These are phyloP conservation scores for Chalciporus piperatus DNA, from an alignment of 768 basidiomycete species.

Conservation along the genomic window DNA sequence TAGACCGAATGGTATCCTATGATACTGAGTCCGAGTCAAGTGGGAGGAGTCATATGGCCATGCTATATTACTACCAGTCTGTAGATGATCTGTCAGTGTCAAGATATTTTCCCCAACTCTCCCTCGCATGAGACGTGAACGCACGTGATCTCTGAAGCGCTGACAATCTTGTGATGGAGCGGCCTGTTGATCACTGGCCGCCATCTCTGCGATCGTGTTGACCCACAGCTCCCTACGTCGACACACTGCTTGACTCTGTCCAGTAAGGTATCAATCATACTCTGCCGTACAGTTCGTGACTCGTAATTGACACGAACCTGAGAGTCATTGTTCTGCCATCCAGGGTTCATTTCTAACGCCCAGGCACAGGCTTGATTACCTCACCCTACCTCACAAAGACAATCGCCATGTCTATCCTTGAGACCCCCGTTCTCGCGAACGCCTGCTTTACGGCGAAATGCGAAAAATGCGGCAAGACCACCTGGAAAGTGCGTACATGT, in stretches of 20 bases:
- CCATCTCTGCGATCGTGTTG: too few relatives aligned
- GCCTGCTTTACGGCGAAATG: constrained; percentile 59
- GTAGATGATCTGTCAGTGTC: too few relatives aligned
- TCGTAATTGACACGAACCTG: background rate
- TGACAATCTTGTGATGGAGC: too few relatives aligned
- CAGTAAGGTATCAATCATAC: constrained; percentile 10
- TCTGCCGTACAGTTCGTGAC: constrained; percentile 3
- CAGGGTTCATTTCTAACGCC: constrained; percentile 12
- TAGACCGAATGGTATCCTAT: background rate
- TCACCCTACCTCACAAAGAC: constrained; percentile 28
- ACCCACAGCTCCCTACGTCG: too few relatives aligned
- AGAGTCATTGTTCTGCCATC: constrained; percentile 19
- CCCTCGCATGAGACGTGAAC: too few relatives aligned
- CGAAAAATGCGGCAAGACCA: constrained; percentile 61
- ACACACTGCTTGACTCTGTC: background rate
- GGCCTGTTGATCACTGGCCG: too few relatives aligned
- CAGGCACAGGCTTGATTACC: constrained; percentile 31
- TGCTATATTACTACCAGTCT: background rate
- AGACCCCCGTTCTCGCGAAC: constrained; percentile 41
- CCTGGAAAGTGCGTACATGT: constrained; percentile 58
- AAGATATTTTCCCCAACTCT: too few relatives aligned
- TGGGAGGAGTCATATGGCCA: background rate
- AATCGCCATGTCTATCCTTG: constrained; percentile 21
- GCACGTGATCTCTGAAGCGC: too few relatives aligned
- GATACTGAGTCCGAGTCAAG: too few relatives aligned